phyloP scores from a whole-genome alignment of 2,329 filamentous ascomycete genomes.

The Didymella pomorum region DNA sequence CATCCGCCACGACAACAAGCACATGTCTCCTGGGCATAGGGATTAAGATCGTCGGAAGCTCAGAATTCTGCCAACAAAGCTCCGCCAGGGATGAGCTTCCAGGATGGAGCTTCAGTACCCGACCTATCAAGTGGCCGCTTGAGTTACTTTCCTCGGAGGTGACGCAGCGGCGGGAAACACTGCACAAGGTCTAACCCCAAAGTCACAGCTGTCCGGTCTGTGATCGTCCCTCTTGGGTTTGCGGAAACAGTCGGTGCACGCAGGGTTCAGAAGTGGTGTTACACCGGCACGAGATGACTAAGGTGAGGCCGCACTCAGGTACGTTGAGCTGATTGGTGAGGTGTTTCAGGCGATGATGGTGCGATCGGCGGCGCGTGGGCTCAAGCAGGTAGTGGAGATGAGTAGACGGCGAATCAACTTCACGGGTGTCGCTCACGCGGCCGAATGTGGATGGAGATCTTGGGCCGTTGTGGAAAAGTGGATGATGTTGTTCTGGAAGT shows the following conservation, averaged over 20 bases:
- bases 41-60: conserved; percentile 18
- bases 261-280: conserved; percentile 26
- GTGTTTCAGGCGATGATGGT: conserved; percentile 38
- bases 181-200: conserved; percentile 9
- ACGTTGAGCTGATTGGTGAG: conserved; percentile 42
- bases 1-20: conserved; percentile 19
- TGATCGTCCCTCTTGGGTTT: conserved; percentile 10
- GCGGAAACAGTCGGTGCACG: conserved; percentile 15
- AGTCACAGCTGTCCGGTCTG: conserved; percentile 1
- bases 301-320: conserved; percentile 37
- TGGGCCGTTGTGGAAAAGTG: conserved; percentile 5
- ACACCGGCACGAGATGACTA: conserved; percentile 20
- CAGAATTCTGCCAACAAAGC: conserved; percentile 22
- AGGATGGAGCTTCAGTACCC: conserved; percentile 4
- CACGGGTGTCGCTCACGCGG: conserved; percentile 7
- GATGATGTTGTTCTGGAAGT: conserved; percentile 14
- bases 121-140: conserved; percentile 19
- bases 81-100: conserved; percentile 33
- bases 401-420: conserved; percentile 6
- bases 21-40: conserved; percentile 10
- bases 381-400: conserved; percentile 25
- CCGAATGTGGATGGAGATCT: conserved; percentile 10
- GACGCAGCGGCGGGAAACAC: conserved; percentile 31
- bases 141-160: conserved; percentile 33
- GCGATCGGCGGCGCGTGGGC: conserved; percentile 33